phyloP scores from a whole-genome alignment of 208 protist genomes.

The Acanthamoeba sp. region DNA sequence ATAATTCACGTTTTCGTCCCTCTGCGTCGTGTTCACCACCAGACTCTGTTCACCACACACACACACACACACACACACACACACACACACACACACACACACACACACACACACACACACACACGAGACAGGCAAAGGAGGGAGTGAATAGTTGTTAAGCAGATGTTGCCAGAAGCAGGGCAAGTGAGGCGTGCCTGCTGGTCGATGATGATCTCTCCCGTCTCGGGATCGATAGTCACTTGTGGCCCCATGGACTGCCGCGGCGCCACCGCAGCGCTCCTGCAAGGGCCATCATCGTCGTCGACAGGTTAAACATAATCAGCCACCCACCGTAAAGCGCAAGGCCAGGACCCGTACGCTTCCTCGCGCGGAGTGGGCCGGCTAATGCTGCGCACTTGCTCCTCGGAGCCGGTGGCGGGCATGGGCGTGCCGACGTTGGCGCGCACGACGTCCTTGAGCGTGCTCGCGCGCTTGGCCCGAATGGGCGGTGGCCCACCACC shows the following conservation, averaged over 20 bases:
- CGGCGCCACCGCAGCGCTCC: background rate
- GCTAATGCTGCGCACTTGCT: constrained; percentile 23
- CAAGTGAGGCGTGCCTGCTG: constrained; percentile 28
- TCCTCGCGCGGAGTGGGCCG: background rate
- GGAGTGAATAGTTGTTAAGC: too few species aligned
- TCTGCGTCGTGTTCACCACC: background rate
- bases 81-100: too few species aligned
- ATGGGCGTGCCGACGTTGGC: constrained; percentile 30
- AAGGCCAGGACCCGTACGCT: background rate
- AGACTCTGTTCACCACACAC: too few species aligned
- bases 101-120: background rate
- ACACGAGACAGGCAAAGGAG: background rate
- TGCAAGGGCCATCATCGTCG: background rate
- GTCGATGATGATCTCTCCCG: constrained; percentile 43
- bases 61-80: too few species aligned
- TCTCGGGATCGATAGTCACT: constrained; percentile 41
- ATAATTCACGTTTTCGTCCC: background rate
- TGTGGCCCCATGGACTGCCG: background rate
- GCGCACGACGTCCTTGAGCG: constrained; percentile 62
- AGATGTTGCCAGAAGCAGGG: too few species aligned
- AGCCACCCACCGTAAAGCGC: too few species aligned
- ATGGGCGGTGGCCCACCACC: background rate
- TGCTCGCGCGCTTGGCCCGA: constrained; percentile 21
- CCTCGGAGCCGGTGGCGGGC: background rate
- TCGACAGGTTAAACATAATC: background rate